Base-by-base conservation (phyloP, 331 rosid species). In the Quercus tomentella region DNA sequence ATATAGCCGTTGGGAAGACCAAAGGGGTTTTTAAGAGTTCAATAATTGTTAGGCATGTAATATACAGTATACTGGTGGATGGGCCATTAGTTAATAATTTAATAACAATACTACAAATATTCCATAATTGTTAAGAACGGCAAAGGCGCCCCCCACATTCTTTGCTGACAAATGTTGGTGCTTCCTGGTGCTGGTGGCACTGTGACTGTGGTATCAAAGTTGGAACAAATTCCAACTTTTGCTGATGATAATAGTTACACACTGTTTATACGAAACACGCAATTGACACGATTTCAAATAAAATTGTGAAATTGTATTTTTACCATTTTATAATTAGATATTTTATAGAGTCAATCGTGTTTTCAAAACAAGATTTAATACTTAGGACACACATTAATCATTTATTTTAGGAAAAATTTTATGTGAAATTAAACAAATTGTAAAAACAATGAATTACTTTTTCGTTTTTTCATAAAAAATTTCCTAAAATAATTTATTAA, bases 1-100 rank as follows among this genome's bases (percentile, higher is more conserved):
- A 89, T 82, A 81, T 89, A 91, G 98, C 97, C 98, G 97, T 93
- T 93, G 78, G 76, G 70, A 45, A 22, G 30, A 21, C 18, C 33
- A 22, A 8, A 65, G 35, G 54, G n/a, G 28, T 18, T 63, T 72
- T 49, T 12, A 55, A 41, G 22, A 33, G 56, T 26, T 12, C 45
- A 37, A 66, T 52, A 30, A 31, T 49, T 55, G 62, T 31, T 21
- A 12, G 80, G 73, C 89, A 86, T 83, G 89, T 84, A 87, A 75
- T 23, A 70, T 33, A 70, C 45, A 31, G 79, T 23, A 65, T 33
- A 70, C 45, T 43, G 79, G 72, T 56, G 61, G 75, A 41, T 41
- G 12, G 45, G 45, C 45, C 45, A 41, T 8, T 8, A 41, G 8
- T 41, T 3, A 57, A 22, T n/a, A 62, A 26, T 26, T 26, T 26